Evolutionary conservation across 768 basidiomycete species (phyloP).

Genomic region (Macrolepiota albuminosa): DNA sequence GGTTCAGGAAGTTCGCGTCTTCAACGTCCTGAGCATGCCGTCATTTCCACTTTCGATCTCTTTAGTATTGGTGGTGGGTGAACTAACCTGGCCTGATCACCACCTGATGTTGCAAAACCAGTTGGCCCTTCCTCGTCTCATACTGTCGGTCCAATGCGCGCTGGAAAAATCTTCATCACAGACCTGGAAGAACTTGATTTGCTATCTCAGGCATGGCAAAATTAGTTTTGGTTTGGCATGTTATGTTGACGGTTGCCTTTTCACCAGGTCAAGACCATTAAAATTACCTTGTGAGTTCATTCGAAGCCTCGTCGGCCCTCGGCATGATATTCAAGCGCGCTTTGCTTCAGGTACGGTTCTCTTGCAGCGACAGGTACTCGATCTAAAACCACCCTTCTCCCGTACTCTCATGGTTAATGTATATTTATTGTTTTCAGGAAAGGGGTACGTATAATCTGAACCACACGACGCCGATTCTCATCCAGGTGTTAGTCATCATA

Average conservation of each 20-base stretch:
- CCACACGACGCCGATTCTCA: neutral
- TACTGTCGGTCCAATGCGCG: slow-evolving; percentile 71
- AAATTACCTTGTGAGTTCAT: slow-evolving; percentile 66
- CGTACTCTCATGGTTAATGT: neutral
- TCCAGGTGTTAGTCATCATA: slow-evolving; percentile 59
- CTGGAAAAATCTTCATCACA: slow-evolving; percentile 81
- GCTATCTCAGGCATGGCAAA: slow-evolving; percentile 54
- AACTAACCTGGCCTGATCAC: neutral
- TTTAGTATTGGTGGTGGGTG: slow-evolving; percentile 82
- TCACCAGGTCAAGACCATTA: slow-evolving; percentile 67
- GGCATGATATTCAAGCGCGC: slow-evolving; percentile 1
- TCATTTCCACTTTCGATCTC: slow-evolving; percentile 90
- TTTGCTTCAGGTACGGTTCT: slow-evolving; percentile 68
- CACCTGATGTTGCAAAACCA: slow-evolving; percentile 15
- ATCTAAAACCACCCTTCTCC: slow-evolving; percentile 7
- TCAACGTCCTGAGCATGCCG: slow-evolving; percentile 69
- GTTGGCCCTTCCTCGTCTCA: slow-evolving; percentile 51
- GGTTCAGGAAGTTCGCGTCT: slow-evolving; percentile 12
- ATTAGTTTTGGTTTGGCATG: neutral
- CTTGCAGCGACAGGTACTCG: slow-evolving; percentile 81
- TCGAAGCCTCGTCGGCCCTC: neutral
- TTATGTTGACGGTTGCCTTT: neutral
- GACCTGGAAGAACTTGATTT: slow-evolving; percentile 66
- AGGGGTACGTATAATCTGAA: slow-evolving; percentile 49
- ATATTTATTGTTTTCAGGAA: slow-evolving; percentile 40